A percentile compares a stretch with the other conserved stretches of the same genome.
Conservation (phyloP, 164 flowering plant species). For the Vitis labrusca region DNA sequence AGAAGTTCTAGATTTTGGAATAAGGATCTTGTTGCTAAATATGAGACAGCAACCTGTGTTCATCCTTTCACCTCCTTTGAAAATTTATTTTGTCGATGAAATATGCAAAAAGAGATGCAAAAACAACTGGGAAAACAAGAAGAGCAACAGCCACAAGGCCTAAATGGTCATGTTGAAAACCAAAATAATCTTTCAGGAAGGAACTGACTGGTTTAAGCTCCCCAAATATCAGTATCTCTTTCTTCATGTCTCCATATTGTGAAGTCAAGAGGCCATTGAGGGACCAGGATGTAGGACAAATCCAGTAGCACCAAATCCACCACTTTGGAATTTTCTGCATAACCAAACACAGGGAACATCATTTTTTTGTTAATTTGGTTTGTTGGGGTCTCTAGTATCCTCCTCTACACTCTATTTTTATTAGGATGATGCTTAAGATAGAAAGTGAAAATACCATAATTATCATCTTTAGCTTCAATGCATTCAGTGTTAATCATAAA, state of each 20-base stretch:
- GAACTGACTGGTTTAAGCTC: slow-evolving; percentile 14
- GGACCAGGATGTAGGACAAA: slow-evolving; percentile 31
- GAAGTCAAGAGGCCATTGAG: slow-evolving; percentile 24
- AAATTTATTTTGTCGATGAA: slow-evolving; percentile 38
- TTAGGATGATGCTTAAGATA: neutral
- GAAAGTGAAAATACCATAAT: neutral
- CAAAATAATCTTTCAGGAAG: slow-evolving; percentile 18
- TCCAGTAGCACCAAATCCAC: slow-evolving; percentile 34
- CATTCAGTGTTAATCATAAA: too few species aligned
- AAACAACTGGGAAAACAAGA: slow-evolving; percentile 18
- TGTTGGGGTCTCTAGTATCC: neutral
- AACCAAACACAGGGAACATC: neutral
- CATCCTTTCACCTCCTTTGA: slow-evolving; percentile 29
- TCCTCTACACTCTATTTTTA: neutral
- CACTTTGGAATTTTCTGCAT: slow-evolving; percentile 31
- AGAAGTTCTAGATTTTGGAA: too few species aligned
- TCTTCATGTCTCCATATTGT: slow-evolving; percentile 30
- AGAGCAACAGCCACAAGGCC: slow-evolving; percentile 11
- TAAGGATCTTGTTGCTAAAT: too few species aligned
- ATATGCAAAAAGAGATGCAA: slow-evolving; percentile 36
- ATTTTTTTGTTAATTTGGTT: neutral
- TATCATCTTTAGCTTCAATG: too few species aligned
- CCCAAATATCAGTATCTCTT: slow-evolving; percentile 19
- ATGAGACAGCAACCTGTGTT: too few species aligned
- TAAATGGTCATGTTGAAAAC: slow-evolving; percentile 16